phyloP scores from a whole-genome alignment of 1,284 basidiomycete genomes.

The Malassezia sp. region DNA sequence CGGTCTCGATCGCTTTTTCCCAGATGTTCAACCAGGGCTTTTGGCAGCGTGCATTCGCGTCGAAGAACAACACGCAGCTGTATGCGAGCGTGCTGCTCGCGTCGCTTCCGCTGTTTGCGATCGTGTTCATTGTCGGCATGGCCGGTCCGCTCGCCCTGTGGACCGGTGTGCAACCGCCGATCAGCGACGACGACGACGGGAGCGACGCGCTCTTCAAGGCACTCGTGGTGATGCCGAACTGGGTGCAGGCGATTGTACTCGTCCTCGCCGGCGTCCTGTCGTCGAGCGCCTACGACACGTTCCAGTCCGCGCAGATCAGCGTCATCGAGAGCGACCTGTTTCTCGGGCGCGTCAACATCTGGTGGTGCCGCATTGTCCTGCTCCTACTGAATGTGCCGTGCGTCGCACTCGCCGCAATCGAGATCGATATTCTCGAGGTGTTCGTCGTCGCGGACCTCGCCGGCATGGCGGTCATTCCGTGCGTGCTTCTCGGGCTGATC shows the following conservation, averaged over 20 bases:
- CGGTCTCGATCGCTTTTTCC: slow-evolving; percentile 39
- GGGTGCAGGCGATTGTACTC: slow-evolving; percentile 41
- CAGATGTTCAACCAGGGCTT: slow-evolving; percentile 47
- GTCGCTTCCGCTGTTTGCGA: slow-evolving; percentile 38
- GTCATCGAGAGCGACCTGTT: slow-evolving; percentile 46
- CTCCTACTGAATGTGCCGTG: slow-evolving; percentile 39
- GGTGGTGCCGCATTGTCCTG: slow-evolving; percentile 41
- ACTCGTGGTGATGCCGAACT: slow-evolving; percentile 37
- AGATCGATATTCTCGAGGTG: slow-evolving; percentile 46
- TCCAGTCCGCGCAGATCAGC: slow-evolving; percentile 46
- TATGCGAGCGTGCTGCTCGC: slow-evolving; percentile 38
- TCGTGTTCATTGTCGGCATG: slow-evolving; percentile 45
- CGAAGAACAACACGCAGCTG: slow-evolving; percentile 37
- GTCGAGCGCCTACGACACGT: slow-evolving; percentile 46
- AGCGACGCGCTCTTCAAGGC: slow-evolving; percentile 41
- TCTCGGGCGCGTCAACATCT: slow-evolving; percentile 43
- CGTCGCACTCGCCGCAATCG: slow-evolving; percentile 38
- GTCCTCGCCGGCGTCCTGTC: slow-evolving; percentile 40
- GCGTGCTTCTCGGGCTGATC: slow-evolving; percentile 37
- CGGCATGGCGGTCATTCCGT: slow-evolving; percentile 39
- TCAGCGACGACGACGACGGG: slow-evolving; percentile 28
- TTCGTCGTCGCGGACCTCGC: slow-evolving; percentile 45
- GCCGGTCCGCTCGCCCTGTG: slow-evolving; percentile 40
- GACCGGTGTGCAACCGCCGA: slow-evolving; percentile 26
- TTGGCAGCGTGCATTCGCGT: slow-evolving; percentile 46